Evolutionary conservation across 306 rosid genomes (phyloP), one percentile per base, ranked within the genome.

Genomic region (Pterocarpus macrocarpus): DNA sequence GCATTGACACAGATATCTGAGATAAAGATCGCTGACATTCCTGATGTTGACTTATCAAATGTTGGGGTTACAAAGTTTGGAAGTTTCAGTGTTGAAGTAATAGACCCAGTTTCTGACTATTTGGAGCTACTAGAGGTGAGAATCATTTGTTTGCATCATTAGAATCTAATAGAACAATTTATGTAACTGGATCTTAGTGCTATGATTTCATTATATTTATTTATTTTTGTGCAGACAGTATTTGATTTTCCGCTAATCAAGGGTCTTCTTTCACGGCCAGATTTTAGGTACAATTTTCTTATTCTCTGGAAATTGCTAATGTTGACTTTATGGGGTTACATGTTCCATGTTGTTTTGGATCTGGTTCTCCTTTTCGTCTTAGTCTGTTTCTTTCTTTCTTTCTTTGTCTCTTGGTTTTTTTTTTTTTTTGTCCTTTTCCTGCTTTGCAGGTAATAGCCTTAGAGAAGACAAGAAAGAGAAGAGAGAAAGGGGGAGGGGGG

Each of bases 61-160:
- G 73, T 85, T 78, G 98, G 97, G 70, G 92, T 90, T 79, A 86
- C 95, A 10, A 87, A 89, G 79, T 86, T 50, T 45, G 97, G 95
- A 80, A 90, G 89, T 83, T 96, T 91, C 87, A 85, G 77, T 61
- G 98, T 93, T 75, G 99, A 96, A 90, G 99, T 96, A 65, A 76
- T 96, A 71, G 94, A 93, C 78, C 93, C 97, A 4, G 99, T 96
- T 80, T 87, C 97, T 76, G 98, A 96, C 79, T 96, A 96, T 87
- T 79, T 93, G 88, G 99, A 93, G 86, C 86, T 93, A 64, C 49
- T 96, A 87, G 94, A 93, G 99, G 99, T 92, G 76, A 78, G 81
- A 68, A 83, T 83, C 34, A 69, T 81, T 39, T 6, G 34, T 64
- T 62, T 78, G 53, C 36, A 28, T 77, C 14, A 3, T 85, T 71